Conservation (phyloP, 129 eudicot species). For the Artemisia annua region DNA sequence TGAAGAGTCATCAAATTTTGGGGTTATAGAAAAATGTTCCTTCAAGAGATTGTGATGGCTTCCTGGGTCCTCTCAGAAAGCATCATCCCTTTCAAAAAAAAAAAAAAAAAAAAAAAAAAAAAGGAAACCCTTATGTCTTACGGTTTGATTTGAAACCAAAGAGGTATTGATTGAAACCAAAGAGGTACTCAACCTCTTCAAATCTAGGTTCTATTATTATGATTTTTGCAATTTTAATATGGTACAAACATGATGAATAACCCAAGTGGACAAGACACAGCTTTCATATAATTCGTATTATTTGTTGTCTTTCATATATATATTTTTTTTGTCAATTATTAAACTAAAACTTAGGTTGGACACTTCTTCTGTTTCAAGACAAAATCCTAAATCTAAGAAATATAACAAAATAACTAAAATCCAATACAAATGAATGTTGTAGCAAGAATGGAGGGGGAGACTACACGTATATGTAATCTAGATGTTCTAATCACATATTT, state of each 20-base stretch:
- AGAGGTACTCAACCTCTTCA: too few species aligned
- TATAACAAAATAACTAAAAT: background rate
- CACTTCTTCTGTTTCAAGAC: background rate
- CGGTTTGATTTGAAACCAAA: too few species aligned
- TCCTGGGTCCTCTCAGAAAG: too few species aligned
- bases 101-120: too few species aligned
- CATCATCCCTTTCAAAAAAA: too few species aligned
- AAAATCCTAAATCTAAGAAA: background rate
- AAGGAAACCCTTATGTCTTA: too few species aligned
- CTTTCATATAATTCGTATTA: background rate
- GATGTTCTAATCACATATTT: slow-evolving; percentile 13
- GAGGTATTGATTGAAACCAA: too few species aligned
- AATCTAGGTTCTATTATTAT: background rate
- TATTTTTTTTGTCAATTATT: background rate
- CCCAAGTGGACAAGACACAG: background rate
- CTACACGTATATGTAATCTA: slow-evolving; percentile 27
- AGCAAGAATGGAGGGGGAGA: slow-evolving; percentile 6
- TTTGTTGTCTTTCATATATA: slow-evolving; percentile 11
- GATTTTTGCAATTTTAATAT: background rate
- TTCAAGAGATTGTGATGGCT: too few species aligned
- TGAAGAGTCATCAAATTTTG: too few species aligned
- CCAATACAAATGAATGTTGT: slow-evolving; percentile 14
- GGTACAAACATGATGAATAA: background rate
- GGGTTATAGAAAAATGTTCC: too few species aligned
- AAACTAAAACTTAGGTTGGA: slow-evolving; percentile 6